Evolutionary conservation across 768 basidiomycete genomes (phyloP).

Genomic region (Coprinopsis marcescibilis): DNA sequence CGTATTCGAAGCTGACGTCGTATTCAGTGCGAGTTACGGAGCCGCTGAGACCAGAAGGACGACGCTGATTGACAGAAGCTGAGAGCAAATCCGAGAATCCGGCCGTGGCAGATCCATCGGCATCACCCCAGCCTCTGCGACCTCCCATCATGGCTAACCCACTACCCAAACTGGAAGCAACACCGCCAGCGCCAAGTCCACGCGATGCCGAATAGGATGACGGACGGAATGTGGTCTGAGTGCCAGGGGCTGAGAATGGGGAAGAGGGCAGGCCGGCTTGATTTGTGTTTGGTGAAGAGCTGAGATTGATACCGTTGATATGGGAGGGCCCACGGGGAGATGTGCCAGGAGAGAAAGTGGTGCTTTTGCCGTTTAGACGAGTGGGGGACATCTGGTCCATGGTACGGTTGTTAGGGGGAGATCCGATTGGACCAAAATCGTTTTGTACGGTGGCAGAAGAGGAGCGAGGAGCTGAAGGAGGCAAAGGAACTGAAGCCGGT

Average conservation of each 20-base stretch:
- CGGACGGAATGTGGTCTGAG: slow-evolving; percentile 49
- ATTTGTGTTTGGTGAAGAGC: slow-evolving; percentile 25
- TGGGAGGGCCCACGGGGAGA: slow-evolving; percentile 54
- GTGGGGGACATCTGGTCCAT: slow-evolving; percentile 26
- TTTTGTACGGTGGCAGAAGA: slow-evolving; percentile 32
- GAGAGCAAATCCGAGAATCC: slow-evolving; percentile 5
- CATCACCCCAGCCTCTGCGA: slow-evolving; percentile 31
- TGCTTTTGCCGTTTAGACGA: slow-evolving; percentile 28
- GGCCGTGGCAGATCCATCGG: slow-evolving; percentile 8
- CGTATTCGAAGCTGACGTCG: slow-evolving; percentile 34
- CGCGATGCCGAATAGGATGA: slow-evolving; percentile 19
- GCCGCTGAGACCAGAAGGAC: slow-evolving; percentile 13
- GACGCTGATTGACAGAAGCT: slow-evolving; percentile 12
- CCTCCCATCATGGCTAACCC: slow-evolving; percentile 45
- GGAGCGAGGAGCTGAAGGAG: slow-evolving; percentile 51
- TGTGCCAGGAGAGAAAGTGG: slow-evolving; percentile 48
- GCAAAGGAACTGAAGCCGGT: slow-evolving; percentile 44
- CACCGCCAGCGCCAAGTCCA: slow-evolving; percentile 32
- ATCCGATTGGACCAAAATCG: slow-evolving; percentile 82
- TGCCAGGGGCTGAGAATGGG: slow-evolving; percentile 73
- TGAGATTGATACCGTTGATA: slow-evolving; percentile 28
- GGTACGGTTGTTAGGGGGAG: slow-evolving; percentile 50
- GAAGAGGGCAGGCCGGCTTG: slow-evolving; percentile 44
- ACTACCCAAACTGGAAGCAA: slow-evolving; percentile 60
- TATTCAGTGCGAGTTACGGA: slow-evolving; percentile 21